phyloP scores from a whole-genome alignment of 495 filamentous ascomycete genomes.

The Penicillium pulvis region DNA sequence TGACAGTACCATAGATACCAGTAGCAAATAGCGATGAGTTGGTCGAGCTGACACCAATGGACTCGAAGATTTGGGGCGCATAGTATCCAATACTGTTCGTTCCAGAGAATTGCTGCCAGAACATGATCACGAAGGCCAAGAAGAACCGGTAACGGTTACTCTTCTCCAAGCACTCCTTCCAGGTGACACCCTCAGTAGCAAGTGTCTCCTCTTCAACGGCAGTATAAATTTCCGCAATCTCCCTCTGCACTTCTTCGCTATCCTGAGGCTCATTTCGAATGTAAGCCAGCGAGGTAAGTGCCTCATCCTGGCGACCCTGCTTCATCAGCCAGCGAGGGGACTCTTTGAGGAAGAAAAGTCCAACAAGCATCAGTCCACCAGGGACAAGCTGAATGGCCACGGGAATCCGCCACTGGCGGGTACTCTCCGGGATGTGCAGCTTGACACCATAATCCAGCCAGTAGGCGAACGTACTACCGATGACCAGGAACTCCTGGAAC shows the following conservation, averaged over 20 bases:
- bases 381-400: constrained; percentile 57
- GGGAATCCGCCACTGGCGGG: constrained; percentile 56
- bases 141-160: constrained; percentile 48
- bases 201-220: constrained; percentile 43
- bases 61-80: constrained; percentile 53
- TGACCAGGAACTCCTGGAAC: constrained; percentile 35
- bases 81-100: constrained; percentile 56
- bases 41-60: constrained; percentile 45
- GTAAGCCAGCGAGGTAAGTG: constrained; percentile 43
- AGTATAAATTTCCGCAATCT: constrained; percentile 66
- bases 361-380: constrained; percentile 49
- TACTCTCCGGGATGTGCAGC: constrained; percentile 39
- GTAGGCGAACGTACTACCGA: constrained; percentile 36
- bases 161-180: constrained; percentile 40
- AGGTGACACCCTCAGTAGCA: constrained; percentile 41
- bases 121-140: constrained; percentile 48
- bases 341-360: constrained; percentile 54
- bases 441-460: constrained; percentile 58
- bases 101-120: constrained; percentile 57
- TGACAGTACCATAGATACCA: constrained; percentile 54
- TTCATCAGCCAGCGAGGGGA: constrained; percentile 59
- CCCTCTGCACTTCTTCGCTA: constrained; percentile 44
- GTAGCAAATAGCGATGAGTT: constrained; percentile 52
- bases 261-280: constrained; percentile 44
- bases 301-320: constrained; percentile 47